Base-by-base conservation (phyloP, 345 rosid species). In the Citrus unshiu region DNA sequence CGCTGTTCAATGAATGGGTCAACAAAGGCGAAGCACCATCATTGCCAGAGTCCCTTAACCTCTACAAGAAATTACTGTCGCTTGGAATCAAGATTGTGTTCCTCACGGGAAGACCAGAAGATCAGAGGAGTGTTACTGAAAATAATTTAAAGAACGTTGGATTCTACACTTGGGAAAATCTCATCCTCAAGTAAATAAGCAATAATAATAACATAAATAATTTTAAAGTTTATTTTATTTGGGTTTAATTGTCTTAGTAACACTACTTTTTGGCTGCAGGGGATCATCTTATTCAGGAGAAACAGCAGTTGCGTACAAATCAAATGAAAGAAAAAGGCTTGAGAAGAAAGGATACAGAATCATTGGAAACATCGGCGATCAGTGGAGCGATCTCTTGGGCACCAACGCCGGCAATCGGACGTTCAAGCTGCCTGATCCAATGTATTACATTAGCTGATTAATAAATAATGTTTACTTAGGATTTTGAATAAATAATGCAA, bases 371-470 rank as follows among this genome's bases (percentile, higher is more conserved):
- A 84, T 82, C 2, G 90, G 90, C 0, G 91, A 87, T 70, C 91
- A 87, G 24, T 87, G 91, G 90, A 85, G 86, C 58, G 90, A 85
- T 70, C 12, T 87, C 6, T 49, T 76, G 6, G 91, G 90, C 1
- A 29, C 13, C 9, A 73, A 61, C 40, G n/a, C 16, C 0, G 87
- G 91, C 32, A 77, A 76, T 4, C 75, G 88, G 73, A 81, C 84
- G 0, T 87, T 89, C 87, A 89, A 89, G 80, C 70, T 89, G 34
- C 91, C 91, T 49, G 83, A 89, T 63, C 87, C 91, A 4, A 22
- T 89, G 75, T 84, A 82, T 30, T 87, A 87, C 80, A 69, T 88
- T 18, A 74, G 83, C 32, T 88, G 19, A 64, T 62, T 4, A 27
- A 29, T 54, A 9, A 59, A 2, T 22, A 9, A n/a, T 22, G 25